phyloP scores from a whole-genome alignment of 2,329 filamentous ascomycete genomes.

The Capronia americana region DNA sequence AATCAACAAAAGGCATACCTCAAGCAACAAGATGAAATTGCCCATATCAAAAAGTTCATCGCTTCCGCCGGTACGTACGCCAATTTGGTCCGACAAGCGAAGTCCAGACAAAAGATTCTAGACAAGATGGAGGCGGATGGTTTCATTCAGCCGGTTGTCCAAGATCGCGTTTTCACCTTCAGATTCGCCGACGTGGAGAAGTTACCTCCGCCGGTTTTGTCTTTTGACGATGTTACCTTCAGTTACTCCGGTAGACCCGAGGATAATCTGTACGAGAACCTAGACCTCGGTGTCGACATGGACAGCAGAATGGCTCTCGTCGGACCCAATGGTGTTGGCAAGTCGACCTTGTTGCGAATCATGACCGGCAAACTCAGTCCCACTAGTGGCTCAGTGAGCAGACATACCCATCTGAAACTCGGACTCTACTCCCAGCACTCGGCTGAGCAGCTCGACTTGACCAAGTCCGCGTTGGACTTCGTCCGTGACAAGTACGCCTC shows the following conservation, averaged over 20 bases:
- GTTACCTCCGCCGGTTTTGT: constrained; percentile 94
- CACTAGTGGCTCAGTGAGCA: constrained; percentile 77
- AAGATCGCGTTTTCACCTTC: constrained; percentile 93
- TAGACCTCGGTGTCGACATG: constrained; percentile 99
- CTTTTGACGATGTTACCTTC: constrained; percentile 97
- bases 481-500: constrained; percentile 91
- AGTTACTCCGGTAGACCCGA: constrained; percentile 89
- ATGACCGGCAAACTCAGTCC: constrained; percentile 96
- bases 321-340: constrained; percentile 98
- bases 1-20: constrained; percentile 99
- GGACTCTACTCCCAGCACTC: constrained; percentile 99
- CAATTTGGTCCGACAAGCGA: constrained; percentile 98
- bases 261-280: constrained; percentile 94
- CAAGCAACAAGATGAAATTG: constrained; percentile 99
- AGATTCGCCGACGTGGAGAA: constrained; percentile 98
- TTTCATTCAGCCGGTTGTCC: constrained; percentile 87
- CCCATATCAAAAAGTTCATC: constrained; percentile 99
- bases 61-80: constrained; percentile 99
- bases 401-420: constrained; percentile 98
- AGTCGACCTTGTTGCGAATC: constrained; percentile 92
- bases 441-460: constrained; percentile 95
- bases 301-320: constrained; percentile 96
- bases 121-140: constrained; percentile 99
- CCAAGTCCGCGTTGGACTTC: constrained; percentile 96
- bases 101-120: constrained; percentile 98